These are phyloP conservation scores for Flaveria sonorensis DNA, from an alignment of 129 eudicot genomes.

Conservation along the genomic window DNA sequence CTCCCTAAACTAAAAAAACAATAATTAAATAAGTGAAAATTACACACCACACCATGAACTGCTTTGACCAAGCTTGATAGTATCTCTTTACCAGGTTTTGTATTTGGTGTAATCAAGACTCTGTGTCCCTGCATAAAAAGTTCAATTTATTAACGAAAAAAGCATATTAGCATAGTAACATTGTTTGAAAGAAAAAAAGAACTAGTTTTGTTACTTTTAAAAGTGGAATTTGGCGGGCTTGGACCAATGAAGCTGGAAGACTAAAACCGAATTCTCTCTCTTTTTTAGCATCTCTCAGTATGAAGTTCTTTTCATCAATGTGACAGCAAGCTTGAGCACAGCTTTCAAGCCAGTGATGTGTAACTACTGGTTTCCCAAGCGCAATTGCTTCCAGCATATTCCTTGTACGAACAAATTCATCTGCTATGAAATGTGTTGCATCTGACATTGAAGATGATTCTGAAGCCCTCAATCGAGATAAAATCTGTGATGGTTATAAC, in stretches of 20 bases:
- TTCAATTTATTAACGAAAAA: slow-evolving; percentile 1
- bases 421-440: slow-evolving; percentile 89
- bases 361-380: slow-evolving; percentile 78
- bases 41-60: slow-evolving; percentile 80
- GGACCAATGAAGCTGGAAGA: slow-evolving; percentile 68
- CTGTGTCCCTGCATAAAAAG: slow-evolving; percentile 58
- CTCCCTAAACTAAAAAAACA: neutral
- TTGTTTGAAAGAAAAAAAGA: neutral
- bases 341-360: slow-evolving; percentile 83
- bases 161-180: neutral
- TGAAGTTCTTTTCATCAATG: slow-evolving; percentile 76
- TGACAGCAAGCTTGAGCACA: slow-evolving; percentile 76
- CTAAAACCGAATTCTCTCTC: slow-evolving; percentile 81
- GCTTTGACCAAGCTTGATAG: slow-evolving; percentile 86
- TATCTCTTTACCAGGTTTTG: slow-evolving; percentile 91
- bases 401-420: slow-evolving; percentile 83
- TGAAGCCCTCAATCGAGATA: slow-evolving; percentile 69
- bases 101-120: slow-evolving; percentile 77
- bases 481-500: slow-evolving; percentile 47
- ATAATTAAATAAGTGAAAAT: neutral
- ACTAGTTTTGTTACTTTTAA: slow-evolving; percentile 47
- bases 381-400: slow-evolving; percentile 99
- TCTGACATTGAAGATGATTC: slow-evolving; percentile 69
- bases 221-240: slow-evolving; percentile 70
- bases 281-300: slow-evolving; percentile 80